Percentiles rank a stretch among this genome's conserved stretches.
Conservation (phyloP, 345 rosid species). For the Aurinia saxatilis region DNA sequence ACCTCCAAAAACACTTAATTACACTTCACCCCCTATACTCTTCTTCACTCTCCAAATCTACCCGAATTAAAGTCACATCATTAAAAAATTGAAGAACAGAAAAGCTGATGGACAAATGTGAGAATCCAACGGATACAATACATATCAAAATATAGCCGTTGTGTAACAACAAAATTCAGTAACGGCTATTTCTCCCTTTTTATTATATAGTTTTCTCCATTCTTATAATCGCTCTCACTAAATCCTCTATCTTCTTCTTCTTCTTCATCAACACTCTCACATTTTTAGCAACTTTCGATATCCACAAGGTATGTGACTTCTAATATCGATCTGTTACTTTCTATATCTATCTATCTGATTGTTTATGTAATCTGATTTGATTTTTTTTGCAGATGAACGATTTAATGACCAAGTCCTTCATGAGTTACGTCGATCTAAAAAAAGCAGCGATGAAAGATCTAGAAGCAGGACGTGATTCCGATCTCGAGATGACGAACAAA, state of each 20-base stretch:
- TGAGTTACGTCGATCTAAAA: conserved; percentile 83
- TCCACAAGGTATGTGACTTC: not conserved
- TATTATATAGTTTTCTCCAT: not conserved
- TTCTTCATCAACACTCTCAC: conserved; percentile 4
- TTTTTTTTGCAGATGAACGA: conserved; percentile 47
- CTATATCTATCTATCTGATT: not conserved
- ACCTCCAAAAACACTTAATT: too few species aligned
- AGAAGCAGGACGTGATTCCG: conserved; percentile 68
- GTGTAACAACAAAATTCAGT: not conserved
- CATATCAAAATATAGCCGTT: conserved; percentile 26
- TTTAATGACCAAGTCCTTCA: conserved; percentile 89
- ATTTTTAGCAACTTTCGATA: not conserved
- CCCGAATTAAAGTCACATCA: not conserved
- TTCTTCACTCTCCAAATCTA: too few species aligned
- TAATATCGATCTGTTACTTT: not conserved
- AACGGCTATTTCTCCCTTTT: conserved; percentile 17
- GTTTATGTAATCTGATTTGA: too few species aligned
- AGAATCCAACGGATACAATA: conserved; percentile 13
- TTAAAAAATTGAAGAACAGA: not conserved
- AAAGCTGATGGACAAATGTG: not conserved
- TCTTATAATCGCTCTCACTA: not conserved
- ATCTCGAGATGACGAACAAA: conserved; percentile 53
- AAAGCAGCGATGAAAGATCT: conserved; percentile 91
- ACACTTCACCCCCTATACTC: too few species aligned
- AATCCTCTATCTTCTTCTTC: not conserved